Conservation (phyloP, 192 early-diverging fungal species). For the Entomortierella chlamydospora region DNA sequence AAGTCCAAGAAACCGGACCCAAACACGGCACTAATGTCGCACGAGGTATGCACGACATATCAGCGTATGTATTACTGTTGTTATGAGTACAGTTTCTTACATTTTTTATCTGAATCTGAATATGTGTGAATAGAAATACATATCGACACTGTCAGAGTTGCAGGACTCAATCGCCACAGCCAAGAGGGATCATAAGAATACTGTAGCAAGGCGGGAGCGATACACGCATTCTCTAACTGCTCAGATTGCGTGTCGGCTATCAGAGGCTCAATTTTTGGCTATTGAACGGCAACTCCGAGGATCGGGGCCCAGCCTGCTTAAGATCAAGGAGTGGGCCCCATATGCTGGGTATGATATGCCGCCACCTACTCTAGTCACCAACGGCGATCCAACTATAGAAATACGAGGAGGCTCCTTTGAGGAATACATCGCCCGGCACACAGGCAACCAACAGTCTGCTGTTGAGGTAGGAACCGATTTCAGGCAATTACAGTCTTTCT, state of each 20-base stretch:
- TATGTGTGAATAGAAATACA: slow-evolving; percentile 56
- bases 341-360: slow-evolving; percentile 57
- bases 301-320: slow-evolving; percentile 53
- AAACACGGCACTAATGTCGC: slow-evolving; percentile 47
- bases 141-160: slow-evolving; percentile 41
- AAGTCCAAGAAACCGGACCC: slow-evolving; percentile 55
- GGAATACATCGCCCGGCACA: slow-evolving; percentile 30
- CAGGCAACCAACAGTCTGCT: background rate
- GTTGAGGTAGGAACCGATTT: background rate
- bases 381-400: slow-evolving; percentile 40
- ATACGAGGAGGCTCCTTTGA: slow-evolving; percentile 32
- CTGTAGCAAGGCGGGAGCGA: slow-evolving; percentile 42
- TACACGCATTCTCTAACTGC: slow-evolving; percentile 48
- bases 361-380: slow-evolving; percentile 31
- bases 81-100: no score
- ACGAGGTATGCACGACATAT: slow-evolving; percentile 50
- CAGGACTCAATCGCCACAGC: slow-evolving; percentile 44
- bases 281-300: slow-evolving; percentile 52
- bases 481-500: background rate
- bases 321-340: slow-evolving; percentile 61
- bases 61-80: no score
- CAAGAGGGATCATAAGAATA: slow-evolving; percentile 45
- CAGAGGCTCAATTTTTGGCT: slow-evolving; percentile 51
- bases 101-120: no score
- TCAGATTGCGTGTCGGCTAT: slow-evolving; percentile 49